phyloP scores from a whole-genome alignment of 2,329 filamentous ascomycete species.

The Alternaria conjuncta region DNA sequence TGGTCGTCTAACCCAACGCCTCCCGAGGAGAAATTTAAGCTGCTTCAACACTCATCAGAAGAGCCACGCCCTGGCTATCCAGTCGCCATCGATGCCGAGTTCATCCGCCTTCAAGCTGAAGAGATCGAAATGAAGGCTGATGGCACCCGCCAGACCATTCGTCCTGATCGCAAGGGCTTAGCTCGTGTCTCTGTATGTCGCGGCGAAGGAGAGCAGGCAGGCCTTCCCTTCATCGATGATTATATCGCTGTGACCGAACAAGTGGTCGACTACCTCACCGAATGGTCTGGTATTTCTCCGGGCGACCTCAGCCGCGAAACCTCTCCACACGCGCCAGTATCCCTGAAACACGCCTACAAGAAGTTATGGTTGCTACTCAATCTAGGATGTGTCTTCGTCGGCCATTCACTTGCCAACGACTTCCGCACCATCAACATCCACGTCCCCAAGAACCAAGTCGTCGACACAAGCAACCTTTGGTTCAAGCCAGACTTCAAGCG shows the following conservation, averaged over 20 bases:
- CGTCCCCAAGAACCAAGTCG: slow-evolving; percentile 85
- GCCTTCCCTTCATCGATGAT: slow-evolving; percentile 92
- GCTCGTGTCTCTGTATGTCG: slow-evolving; percentile 92
- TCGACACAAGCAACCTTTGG: slow-evolving; percentile 93
- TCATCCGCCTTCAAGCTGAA: slow-evolving; percentile 88
- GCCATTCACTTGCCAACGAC: slow-evolving; percentile 91
- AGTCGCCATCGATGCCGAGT: slow-evolving; percentile 93
- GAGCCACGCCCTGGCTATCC: slow-evolving; percentile 74
- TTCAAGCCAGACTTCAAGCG: slow-evolving; percentile 80
- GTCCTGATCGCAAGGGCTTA: slow-evolving; percentile 87
- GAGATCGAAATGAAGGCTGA: slow-evolving; percentile 97
- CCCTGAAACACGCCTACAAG: slow-evolving; percentile 93
- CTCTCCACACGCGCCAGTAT: slow-evolving; percentile 82
- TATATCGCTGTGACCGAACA: slow-evolving; percentile 92
- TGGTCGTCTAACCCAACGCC: slow-evolving; percentile 55
- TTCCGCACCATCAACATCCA: slow-evolving; percentile 99
- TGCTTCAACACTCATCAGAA: slow-evolving; percentile 66
- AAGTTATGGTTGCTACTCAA: slow-evolving; percentile 97
- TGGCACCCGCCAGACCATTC: slow-evolving; percentile 87
- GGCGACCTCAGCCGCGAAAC: slow-evolving; percentile 81
- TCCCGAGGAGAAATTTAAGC: slow-evolving; percentile 64
- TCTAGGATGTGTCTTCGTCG: slow-evolving; percentile 89
- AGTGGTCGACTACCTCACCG: slow-evolving; percentile 93
- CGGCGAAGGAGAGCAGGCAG: slow-evolving; percentile 77
- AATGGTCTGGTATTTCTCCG: slow-evolving; percentile 87